Base-by-base conservation (phyloP, 2,329 filamentous ascomycete genomes). In the Phaeoacremonium minimum region DNA sequence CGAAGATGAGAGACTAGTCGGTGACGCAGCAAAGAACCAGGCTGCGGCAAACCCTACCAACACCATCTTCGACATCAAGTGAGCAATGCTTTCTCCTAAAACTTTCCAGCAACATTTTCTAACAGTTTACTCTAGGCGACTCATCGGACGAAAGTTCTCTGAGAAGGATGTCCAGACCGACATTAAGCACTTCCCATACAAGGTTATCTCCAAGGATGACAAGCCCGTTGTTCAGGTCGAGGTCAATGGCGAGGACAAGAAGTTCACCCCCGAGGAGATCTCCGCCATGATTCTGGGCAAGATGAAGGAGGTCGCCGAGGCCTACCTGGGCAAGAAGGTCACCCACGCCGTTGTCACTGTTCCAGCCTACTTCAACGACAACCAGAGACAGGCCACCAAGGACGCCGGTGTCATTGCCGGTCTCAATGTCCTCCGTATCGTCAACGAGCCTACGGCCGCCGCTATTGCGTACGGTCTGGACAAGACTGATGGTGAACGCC, bases 181-280 rank as follows among this genome's bases (percentile, higher is more conserved):
- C 61, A 78, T 93, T 61, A 97, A 98, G 86, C 87, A 96, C 76
- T 96, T 95, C 79, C 91, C 93, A 57, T 98, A 91, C 85, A 88
- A 87, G 72, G 86, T 98, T 44, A 61, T 88, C 58, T 77, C 85
- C 75, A 90, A 93, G 75, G 80, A 85, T 66, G 89, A 83, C 62
- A 95, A 96, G 75, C 93, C 93, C 47, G 70, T 82, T 49, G 82
- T 98, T 59, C 76, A 85, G 61, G 85, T 91, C 53, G 65, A 85
- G 40, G 80, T 87, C 49, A 60, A 69, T 58, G 77, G 80, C 39
- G 52, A 71, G 45, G 64, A 77, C 52, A 88, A 84, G 72, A 75
- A 71, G 47, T 88, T 89, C 71, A 88, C 85, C 43, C 84, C 85
- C 44, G 85, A 89, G 66, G 85, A 89, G 62, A 69, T 89, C 53